Conservation (phyloP, 345 rosid genomes). For the Eucalyptus paniculata region DNA sequence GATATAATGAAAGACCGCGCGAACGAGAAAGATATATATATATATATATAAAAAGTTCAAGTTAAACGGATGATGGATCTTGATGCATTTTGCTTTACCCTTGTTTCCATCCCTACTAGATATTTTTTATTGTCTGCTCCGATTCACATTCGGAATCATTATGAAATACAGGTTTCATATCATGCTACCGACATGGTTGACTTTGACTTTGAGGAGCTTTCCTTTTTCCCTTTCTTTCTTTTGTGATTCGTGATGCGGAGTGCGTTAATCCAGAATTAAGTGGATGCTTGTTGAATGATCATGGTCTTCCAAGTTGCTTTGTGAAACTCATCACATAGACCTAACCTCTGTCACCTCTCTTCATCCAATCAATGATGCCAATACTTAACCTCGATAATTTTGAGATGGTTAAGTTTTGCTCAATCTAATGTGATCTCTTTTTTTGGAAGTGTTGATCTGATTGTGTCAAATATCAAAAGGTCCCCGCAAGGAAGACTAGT, state of each 20-base stretch:
- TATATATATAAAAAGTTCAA: no score
- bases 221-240: no score
- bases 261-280: neutral
- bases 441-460: neutral
- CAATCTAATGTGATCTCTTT: no score
- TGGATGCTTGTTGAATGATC: neutral
- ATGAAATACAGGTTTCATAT: neutral
- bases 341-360: neutral
- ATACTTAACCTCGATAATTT: neutral
- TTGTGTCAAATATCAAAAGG: neutral
- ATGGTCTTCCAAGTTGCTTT: neutral
- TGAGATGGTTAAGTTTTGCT: rapidly evolving
- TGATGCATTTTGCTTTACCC: no score
- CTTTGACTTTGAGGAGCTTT: neutral
- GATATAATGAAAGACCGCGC: no score
- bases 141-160: neutral
- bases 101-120: no score
- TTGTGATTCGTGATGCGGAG: neutral
- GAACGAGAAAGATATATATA: no score
- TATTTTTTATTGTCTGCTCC: neutral
- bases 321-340: neutral
- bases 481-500: neutral
- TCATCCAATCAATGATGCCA: neutral
- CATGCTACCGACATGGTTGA: neutral
- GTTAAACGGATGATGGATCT: no score